These are phyloP conservation scores for Glycine latifolia DNA, from an alignment of 306 rosid species.

Conservation along the genomic window DNA sequence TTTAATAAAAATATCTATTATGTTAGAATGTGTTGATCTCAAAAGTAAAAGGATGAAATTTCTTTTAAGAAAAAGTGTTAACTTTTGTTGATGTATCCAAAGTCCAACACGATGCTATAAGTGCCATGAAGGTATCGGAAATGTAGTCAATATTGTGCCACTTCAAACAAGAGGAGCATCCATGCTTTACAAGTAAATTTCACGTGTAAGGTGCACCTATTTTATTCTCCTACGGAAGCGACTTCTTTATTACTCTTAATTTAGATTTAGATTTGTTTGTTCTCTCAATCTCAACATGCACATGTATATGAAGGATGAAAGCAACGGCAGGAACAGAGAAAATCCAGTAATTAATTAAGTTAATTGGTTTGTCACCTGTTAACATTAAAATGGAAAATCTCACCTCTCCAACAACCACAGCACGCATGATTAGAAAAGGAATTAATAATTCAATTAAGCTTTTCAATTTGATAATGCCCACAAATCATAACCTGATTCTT, in stretches of 20 bases:
- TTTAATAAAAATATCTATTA: too few species aligned
- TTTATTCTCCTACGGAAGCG: neutral
- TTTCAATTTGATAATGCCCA: neutral
- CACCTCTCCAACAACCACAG: neutral
- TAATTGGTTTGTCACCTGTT: neutral
- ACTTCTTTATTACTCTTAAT: neutral
- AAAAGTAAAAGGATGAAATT: too few species aligned
- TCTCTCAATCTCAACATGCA: neutral
- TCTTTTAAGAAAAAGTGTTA: too few species aligned
- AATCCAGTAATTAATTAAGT: conserved; percentile 14
- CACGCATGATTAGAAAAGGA: neutral
- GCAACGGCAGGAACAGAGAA: conserved; percentile 27
- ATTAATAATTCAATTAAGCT: conserved; percentile 11
- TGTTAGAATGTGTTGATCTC: too few species aligned
- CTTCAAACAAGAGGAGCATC: neutral
- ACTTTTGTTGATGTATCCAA: too few species aligned
- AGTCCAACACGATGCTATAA: too few species aligned
- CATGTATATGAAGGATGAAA: neutral
- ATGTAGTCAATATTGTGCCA: neutral
- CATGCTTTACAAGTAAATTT: neutral
- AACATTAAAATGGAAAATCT: conserved; percentile 14
- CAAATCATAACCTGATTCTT: neutral
- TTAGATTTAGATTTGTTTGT: neutral
- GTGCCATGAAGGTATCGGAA: neutral
- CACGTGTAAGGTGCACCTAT: neutral